These are phyloP conservation scores for Candida nanaspora DNA, from an alignment of 805 yeast species.

Conservation along the genomic window DNA sequence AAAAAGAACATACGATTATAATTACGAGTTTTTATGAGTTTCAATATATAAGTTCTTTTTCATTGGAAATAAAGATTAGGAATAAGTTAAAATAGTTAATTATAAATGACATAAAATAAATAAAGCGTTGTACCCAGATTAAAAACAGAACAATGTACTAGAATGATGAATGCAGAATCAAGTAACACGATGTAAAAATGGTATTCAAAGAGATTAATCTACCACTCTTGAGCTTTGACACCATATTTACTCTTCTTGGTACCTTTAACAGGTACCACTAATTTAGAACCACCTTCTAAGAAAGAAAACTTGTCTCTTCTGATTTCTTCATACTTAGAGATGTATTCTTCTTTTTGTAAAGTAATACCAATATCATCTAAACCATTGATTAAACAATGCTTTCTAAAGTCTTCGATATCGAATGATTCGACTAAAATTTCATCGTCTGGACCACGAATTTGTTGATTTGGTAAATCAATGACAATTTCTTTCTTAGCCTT, in stretches of 20 bases:
- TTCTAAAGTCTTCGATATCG: conserved; percentile 86
- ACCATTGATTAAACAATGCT: conserved; percentile 91
- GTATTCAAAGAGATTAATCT: background rate
- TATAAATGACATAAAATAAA: no score
- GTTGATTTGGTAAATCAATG: conserved; percentile 83
- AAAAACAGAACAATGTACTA: background rate
- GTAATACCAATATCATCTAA: conserved; percentile 96
- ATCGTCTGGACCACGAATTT: conserved; percentile 58
- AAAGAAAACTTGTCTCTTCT: conserved; percentile 83
- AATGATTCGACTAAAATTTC: conserved; percentile 76
- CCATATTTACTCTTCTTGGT: conserved; percentile 64
- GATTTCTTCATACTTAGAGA: conserved; percentile 62
- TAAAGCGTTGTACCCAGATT: no score
- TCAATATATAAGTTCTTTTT: no score
- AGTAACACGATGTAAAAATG: background rate
- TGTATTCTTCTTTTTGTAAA: conserved; percentile 77
- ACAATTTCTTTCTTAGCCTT: conserved; percentile 62
- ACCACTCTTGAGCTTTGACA: conserved; percentile 72
- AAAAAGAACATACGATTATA: no score
- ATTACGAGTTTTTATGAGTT: no score
- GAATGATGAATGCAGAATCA: background rate
- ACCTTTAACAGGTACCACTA: conserved; percentile 57
- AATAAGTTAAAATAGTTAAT: no score
- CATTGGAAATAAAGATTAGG: no score
- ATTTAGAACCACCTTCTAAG: conserved; percentile 81